Evolutionary conservation across 179 eudicot species (phyloP).

Genomic region (Corrigiola litoralis): DNA sequence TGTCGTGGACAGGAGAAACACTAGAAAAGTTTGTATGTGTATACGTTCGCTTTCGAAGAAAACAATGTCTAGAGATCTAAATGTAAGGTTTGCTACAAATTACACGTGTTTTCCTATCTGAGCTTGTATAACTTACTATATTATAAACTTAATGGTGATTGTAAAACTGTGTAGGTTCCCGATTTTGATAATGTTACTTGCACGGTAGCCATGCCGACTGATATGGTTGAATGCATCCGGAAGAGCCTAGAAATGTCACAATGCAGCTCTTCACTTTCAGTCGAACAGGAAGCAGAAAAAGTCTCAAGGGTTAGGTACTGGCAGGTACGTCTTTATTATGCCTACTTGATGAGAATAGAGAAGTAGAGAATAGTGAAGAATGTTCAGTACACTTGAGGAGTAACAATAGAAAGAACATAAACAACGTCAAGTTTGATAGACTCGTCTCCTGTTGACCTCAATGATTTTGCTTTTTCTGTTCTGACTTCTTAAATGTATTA

Average conservation of each 20-base stretch:
- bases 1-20: slow-evolving; percentile 71
- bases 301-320: slow-evolving; percentile 26
- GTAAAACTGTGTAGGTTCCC: slow-evolving; percentile 51
- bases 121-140: not conserved
- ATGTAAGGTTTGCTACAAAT: slow-evolving; percentile 34
- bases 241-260: slow-evolving; percentile 62
- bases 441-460: not conserved
- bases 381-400: not conserved
- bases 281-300: slow-evolving; percentile 27
- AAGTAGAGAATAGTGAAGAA: not conserved
- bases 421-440: too few relatives aligned
- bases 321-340: slow-evolving; percentile 30
- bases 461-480: slow-evolving; percentile 4
- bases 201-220: slow-evolving; percentile 63
- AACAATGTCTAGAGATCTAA: slow-evolving; percentile 57
- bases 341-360: not conserved
- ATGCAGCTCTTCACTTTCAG: slow-evolving; percentile 38
- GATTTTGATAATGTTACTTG: slow-evolving; percentile 69
- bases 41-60: slow-evolving; percentile 67
- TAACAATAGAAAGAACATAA: not conserved
- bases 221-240: slow-evolving; percentile 62
- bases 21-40: slow-evolving; percentile 80
- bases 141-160: not conserved
- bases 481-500: slow-evolving; percentile 9
- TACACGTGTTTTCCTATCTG: not conserved